Base-by-base conservation (phyloP, 179 eudicot species). In the Silene coronaria region DNA sequence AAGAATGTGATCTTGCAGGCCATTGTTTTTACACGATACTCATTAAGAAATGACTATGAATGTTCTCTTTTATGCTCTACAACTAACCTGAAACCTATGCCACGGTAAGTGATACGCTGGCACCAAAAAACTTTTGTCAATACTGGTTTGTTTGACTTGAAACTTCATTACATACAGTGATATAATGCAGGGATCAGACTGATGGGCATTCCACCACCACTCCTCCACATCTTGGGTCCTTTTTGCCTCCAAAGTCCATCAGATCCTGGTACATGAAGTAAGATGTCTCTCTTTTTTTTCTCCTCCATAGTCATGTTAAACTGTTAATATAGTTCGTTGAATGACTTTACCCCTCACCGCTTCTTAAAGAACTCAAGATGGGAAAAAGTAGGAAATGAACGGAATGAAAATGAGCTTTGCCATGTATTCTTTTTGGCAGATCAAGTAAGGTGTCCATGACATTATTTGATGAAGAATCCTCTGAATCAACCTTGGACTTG, bases 201-300 rank as follows among this genome's bases (percentile, higher is more conserved):
- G 90, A 88, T 80, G 87, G 78, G 75, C 82, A 72, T 70, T 77
- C 76, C 63, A 72, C 81, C 69, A 70, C 30, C 32, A 78, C 80
- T 76, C 77, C 90, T 82, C 90, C 90, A 27, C 86, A 91, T 67
- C 78, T 80, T 67, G 96, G 97, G 66, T 86, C 85, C 57, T 82
- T 82, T 74, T 86, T 96, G 86, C 90, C 97, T 74, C 92, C 94
- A 28, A 82, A 82, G 75, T 93, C 96, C 58, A 81, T 80, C 63
- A 77, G 75, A 77, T 93, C 98, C 67, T 96, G 98, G 99, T 91
- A 89, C 84, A 80, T 88, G 85, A 96, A 91, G 99, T 96, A 91
- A 88, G 88, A 78, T 46, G 27, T 66, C 46, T 6, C 70, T 48
- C 10, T 69, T 62, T 24, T 10, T 27, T 19, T 36, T 4, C 61